Base-by-base conservation (phyloP, 2,329 filamentous ascomycete genomes). In the Akanthomyces muscarius region DNA sequence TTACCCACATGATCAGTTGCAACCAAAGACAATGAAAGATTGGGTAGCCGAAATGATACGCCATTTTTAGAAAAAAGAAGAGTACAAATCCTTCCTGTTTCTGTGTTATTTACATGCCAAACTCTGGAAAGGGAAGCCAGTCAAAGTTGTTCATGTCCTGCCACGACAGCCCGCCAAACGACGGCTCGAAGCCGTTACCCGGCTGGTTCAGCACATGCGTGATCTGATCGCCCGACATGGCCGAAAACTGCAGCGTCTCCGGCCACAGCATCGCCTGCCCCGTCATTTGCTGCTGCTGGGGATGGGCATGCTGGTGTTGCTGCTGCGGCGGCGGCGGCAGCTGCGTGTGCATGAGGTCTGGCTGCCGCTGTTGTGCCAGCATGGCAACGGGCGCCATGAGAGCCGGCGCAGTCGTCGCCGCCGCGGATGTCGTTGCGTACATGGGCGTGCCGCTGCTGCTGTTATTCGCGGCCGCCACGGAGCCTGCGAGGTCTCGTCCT, bases 141-240 rank as follows among this genome's bases (percentile, higher is more conserved):
- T 86, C 82, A 72, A 84, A 81, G 64, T 81, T 82, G 45, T 80
- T 80, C 72, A 84, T 80, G 53, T 88, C 84, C 45, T 87, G 84
- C 75, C 85, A 81, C 0, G 83, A 81, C 10, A 88, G 75, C 65
- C 84, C 81, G 6, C 81, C 80, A 63, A 85, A 79, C 3, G 77
- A 79, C 1, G 80, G 77, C 21, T 85, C 83, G 65, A 89, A 83
- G 18, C 82, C 81, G 30, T 85, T 82, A 4, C 83, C 85, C 0
- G 86, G 84, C 65, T 85, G 82, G 68, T 87, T 88, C 33, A 89
- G 80, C 5, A 86, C 85, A 66, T 89, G 85, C 5, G 85, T 80
- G 53, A 89, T 87, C 69, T 90, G 86, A 63, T 88, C 82, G 63
- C 88, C 86, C 0, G 87, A 89, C 87, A 90, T 90, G 38, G 85